Conservation (phyloP, 345 rosid species). For the Dipteronia dyeriana region DNA sequence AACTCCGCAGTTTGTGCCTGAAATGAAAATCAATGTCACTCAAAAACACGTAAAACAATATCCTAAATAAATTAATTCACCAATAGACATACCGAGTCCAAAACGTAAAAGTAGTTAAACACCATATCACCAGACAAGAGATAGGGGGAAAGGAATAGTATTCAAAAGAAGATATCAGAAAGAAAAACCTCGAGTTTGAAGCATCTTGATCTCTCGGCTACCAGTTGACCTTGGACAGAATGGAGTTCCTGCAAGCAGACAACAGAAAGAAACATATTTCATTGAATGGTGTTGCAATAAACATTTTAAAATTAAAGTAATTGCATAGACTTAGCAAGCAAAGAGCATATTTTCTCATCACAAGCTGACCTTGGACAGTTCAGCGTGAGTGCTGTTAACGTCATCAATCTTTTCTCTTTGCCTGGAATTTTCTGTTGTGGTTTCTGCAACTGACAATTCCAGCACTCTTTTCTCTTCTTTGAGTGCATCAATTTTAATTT, state of each 20-base stretch:
- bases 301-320: neutral
- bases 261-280: neutral
- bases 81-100: neutral
- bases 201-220: slow-evolving; percentile 96
- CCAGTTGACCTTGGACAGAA: slow-evolving; percentile 88
- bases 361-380: slow-evolving; percentile 69
- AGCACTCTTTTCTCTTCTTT: slow-evolving; percentile 70
- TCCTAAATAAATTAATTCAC: neutral
- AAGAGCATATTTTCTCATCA: neutral
- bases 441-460: slow-evolving; percentile 59
- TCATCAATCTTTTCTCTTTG: slow-evolving; percentile 75
- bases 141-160: neutral
- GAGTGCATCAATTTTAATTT: slow-evolving; percentile 47
- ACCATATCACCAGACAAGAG: neutral
- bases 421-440: slow-evolving; percentile 58
- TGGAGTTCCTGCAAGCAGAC: slow-evolving; percentile 69
- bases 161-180: slow-evolving; percentile 9
- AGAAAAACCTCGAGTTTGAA: slow-evolving; percentile 82
- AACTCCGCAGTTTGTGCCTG: slow-evolving; percentile 93
- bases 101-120: neutral
- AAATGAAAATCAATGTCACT: slow-evolving; percentile 32
- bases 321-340: neutral
- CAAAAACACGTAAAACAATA: neutral
- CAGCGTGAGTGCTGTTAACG: slow-evolving; percentile 60
- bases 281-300: neutral